phyloP scores from a whole-genome alignment of 208 protist species.

The Strigomonas culicis region DNA sequence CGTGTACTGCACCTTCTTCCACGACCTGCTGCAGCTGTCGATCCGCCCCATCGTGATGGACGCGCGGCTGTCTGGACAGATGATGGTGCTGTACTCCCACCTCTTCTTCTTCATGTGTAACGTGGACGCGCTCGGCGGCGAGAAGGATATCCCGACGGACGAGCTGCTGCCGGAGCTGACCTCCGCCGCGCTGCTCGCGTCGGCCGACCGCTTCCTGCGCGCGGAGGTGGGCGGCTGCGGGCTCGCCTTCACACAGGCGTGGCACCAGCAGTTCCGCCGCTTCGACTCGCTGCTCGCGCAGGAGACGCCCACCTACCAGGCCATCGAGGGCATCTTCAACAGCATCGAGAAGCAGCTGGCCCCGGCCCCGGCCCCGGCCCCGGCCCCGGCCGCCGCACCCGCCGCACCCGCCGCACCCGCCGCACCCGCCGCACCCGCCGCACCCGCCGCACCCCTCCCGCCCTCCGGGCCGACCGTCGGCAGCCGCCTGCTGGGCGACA shows the following conservation, averaged over 20 bases:
- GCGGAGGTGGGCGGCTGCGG: constrained; percentile 68
- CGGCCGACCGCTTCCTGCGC: constrained; percentile 62
- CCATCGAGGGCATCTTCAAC: constrained; percentile 55
- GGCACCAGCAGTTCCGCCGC: constrained; percentile 71
- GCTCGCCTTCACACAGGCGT: constrained; percentile 66
- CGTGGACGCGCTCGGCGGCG: constrained; percentile 73
- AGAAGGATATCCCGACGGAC: constrained; percentile 27
- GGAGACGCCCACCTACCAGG: constrained; percentile 61
- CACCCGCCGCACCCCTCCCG: constrained; percentile 13
- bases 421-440: no score
- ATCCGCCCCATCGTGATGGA: constrained; percentile 56
- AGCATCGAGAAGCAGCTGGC: constrained; percentile 37
- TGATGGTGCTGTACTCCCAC: constrained; percentile 83
- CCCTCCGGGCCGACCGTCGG: constrained; percentile 15
- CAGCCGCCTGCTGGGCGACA: constrained; percentile 50
- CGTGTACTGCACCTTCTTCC: constrained; percentile 75
- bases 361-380: constrained; percentile 8
- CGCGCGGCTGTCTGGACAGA: constrained; percentile 34
- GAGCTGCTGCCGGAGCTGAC: constrained; percentile 64
- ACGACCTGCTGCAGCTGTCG: constrained; percentile 75
- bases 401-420: no score
- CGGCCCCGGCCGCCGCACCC: constrained; percentile 24
- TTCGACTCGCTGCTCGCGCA: constrained; percentile 64
- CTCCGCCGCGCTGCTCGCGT: constrained; percentile 35
- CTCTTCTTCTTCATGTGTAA: constrained; percentile 90